Evolutionary conservation across 768 basidiomycete genomes (phyloP), one percentile per base, ranked within the genome.

Genomic region (Pholiota microspora): DNA sequence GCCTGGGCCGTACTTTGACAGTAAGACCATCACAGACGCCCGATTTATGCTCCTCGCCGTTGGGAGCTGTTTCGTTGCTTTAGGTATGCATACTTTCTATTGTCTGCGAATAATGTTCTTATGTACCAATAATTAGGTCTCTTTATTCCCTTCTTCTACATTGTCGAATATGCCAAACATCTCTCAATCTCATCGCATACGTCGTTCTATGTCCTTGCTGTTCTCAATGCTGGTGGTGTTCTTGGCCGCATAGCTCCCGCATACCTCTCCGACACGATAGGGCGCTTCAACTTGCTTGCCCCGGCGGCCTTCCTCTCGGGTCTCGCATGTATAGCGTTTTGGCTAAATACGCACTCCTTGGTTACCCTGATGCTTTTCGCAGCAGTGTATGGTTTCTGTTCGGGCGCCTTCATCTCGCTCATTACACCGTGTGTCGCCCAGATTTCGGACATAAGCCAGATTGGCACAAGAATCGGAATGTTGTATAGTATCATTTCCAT

Each of bases 101-200:
- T 42, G 8, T 12, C 29, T 44, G 0, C 15, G 31, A 16, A 42
- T 4, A 4, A 34, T 49, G n/a, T 13, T 8, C 28, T 44, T 29
- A 24, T 18, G 28, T 45, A 28, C 27, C 23, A 10, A 23, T 23
- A 18, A 5, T 2, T 59, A 89, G 88, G 86, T 24, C 69, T 88
- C 3, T 89, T 87, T 69, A 84, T 82, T 21, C 88, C 88, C 6
- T 84, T 81, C 66, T 85, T 88, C 64, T 90, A 83, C 71, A 81
- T 90, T 50, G 78, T 81, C 18, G 77, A 80, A 47, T 88, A 83
- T 65, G 72, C 85, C 16, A 71, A 73, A 51, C 75, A 74, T 38
- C 68, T 77, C 53, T 68, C 64, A 45, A 67, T 80, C 34, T 56
- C 75, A 2, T 57, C 62, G 49, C 74, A 69, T 38, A 70, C 68